Evolutionary conservation across 2,329 filamentous ascomycete genomes (phyloP).

Genomic region (Fusarium kyushuense): DNA sequence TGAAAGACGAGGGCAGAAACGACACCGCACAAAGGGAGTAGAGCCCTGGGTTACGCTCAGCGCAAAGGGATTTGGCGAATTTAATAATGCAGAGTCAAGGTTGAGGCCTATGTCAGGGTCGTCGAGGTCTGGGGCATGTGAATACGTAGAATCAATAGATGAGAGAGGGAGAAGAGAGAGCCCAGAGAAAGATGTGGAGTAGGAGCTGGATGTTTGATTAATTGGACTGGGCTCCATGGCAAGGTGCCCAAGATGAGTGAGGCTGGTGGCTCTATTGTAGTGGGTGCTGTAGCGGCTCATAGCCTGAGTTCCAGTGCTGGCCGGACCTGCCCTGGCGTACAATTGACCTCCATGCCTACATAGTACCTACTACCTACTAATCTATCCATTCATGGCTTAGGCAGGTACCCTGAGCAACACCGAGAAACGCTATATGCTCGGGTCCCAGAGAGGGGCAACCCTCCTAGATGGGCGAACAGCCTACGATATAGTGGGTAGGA

Average conservation of each 20-base stretch:
- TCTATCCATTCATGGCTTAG: not conserved
- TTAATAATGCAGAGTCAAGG: slow-evolving; percentile 29
- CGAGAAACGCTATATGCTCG: slow-evolving; percentile 19
- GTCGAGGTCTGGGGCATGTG: slow-evolving; percentile 40
- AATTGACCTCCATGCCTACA: too few species aligned
- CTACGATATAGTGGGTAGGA: too few species aligned
- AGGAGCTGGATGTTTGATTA: slow-evolving; percentile 42
- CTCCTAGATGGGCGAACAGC: slow-evolving; percentile 1
- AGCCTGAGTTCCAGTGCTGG: not conserved
- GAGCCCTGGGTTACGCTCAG: slow-evolving; percentile 28
- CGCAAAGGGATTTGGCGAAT: slow-evolving; percentile 29
- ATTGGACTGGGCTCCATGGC: slow-evolving; percentile 20
- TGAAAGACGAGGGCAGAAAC: slow-evolving; percentile 33
- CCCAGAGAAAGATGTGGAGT: slow-evolving; percentile 35
- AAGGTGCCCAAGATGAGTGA: slow-evolving; percentile 6
- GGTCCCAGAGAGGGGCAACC: slow-evolving; percentile 12
- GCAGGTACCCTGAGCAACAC: not conserved
- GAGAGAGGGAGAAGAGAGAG: slow-evolving; percentile 42
- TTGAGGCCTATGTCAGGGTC: slow-evolving; percentile 39
- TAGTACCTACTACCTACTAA: too few species aligned
- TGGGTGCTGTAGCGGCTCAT: slow-evolving; percentile 1
- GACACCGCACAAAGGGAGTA: slow-evolving; percentile 13
- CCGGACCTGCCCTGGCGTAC: not conserved
- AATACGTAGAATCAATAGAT: slow-evolving; percentile 46
- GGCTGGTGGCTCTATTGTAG: slow-evolving; percentile 18